phyloP scores from a whole-genome alignment of 352 stramenopile species.

The Pythium aquatile region DNA sequence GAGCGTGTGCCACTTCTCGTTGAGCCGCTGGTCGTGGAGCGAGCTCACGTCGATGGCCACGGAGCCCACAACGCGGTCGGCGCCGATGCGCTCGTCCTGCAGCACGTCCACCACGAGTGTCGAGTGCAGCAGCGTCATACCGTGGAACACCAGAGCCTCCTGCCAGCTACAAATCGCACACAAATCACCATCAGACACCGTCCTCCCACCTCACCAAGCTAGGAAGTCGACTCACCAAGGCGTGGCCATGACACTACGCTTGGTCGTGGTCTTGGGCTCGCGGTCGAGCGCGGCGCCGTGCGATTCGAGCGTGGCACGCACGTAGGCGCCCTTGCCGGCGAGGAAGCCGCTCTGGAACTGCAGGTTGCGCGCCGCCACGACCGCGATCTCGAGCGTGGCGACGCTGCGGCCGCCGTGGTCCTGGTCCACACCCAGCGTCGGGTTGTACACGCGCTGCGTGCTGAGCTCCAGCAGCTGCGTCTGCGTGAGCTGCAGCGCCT shows the following conservation, averaged over 20 bases:
- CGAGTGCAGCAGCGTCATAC: constrained; percentile 41
- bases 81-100: constrained; percentile 55
- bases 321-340: constrained; percentile 46
- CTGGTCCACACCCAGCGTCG: constrained; percentile 48
- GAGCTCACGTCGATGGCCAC: constrained; percentile 39
- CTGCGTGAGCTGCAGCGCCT: constrained; percentile 39
- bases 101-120: constrained; percentile 49
- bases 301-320: constrained; percentile 45
- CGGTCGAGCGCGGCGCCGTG: constrained; percentile 16
- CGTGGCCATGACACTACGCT: constrained; percentile 29
- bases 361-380: constrained; percentile 43
- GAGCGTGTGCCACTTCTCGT: constrained; percentile 53
- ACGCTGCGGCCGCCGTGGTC: constrained; percentile 42
- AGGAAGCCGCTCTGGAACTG: constrained; percentile 50
- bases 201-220: neutral
- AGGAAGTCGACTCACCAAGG: constrained; percentile 19
- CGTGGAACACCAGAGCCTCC: constrained; percentile 45
- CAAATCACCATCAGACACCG: neutral
- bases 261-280: constrained; percentile 39
- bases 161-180: constrained; percentile 32
- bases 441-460: constrained; percentile 49
- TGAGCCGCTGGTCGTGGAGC: constrained; percentile 49
- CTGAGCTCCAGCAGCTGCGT: constrained; percentile 45
- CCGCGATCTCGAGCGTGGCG: constrained; percentile 43
- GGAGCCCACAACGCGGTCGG: constrained; percentile 39